Evolutionary conservation across 495 filamentous ascomycete species (phyloP).

Genomic region (Hypoxylon fragiforme): DNA sequence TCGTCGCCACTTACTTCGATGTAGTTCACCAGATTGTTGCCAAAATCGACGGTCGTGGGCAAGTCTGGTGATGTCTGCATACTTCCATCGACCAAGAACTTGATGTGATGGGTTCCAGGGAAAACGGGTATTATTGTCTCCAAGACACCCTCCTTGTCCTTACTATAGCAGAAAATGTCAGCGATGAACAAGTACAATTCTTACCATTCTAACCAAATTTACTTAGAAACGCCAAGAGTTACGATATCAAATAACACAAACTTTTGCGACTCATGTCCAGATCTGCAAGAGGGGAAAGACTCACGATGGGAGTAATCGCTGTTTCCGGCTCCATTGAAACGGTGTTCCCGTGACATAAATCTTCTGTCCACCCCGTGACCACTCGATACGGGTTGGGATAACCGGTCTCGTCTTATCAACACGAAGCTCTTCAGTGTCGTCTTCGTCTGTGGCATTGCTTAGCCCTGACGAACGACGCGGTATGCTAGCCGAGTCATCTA

Average conservation of each 20-base stretch:
- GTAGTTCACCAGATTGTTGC: conserved; percentile 96
- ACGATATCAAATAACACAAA: not conserved
- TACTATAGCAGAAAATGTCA: conserved; percentile 41
- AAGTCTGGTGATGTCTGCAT: conserved; percentile 86
- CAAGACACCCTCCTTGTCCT: conserved; percentile 61
- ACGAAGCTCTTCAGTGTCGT: conserved; percentile 72
- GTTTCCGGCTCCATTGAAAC: conserved; percentile 93
- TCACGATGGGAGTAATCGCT: conserved; percentile 80
- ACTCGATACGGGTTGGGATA: conserved; percentile 82
- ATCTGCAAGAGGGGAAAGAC: conserved; percentile 37
- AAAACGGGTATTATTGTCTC: conserved; percentile 77
- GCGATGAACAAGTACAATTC: conserved; percentile 2
- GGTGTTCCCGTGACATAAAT: conserved; percentile 97
- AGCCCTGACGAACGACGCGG: conserved; percentile 61
- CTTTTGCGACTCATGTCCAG: conserved; percentile 4
- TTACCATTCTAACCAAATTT: not conserved
- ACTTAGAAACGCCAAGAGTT: not conserved
- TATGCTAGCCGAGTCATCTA: conserved; percentile 52
- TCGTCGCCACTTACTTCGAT: conserved; percentile 88
- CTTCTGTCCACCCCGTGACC: conserved; percentile 77
- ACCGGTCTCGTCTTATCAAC: conserved; percentile 64
- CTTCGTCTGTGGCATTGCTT: conserved; percentile 78
- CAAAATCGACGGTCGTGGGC: conserved; percentile 94
- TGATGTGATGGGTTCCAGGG: conserved; percentile 93
- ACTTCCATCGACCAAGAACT: conserved; percentile 91